A percentile compares a stretch with the other conserved stretches of the same genome.
Evolutionary conservation across 2,329 filamentous ascomycete species (phyloP).

Genomic region (Claviceps sp.): DNA sequence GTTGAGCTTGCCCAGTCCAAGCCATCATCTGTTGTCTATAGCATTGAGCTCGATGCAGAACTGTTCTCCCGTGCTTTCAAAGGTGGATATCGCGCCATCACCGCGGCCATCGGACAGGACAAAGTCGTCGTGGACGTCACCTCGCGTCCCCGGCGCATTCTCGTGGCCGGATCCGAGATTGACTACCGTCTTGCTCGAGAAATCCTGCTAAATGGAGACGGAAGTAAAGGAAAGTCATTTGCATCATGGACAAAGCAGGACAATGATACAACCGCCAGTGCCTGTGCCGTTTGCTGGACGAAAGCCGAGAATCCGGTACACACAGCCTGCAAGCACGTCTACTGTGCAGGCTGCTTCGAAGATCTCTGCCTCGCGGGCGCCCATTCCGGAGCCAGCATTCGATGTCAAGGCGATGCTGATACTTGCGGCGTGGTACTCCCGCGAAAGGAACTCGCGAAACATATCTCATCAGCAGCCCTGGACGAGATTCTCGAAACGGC

Average conservation of each 20-base stretch:
- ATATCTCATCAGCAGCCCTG: constrained; percentile 17
- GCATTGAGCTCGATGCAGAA: constrained; percentile 15
- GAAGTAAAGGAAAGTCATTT: background rate
- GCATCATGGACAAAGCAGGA: background rate
- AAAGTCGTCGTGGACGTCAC: constrained; percentile 19
- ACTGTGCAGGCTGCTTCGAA: constrained; percentile 29
- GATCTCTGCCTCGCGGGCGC: constrained; percentile 13
- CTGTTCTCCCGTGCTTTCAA: constrained; percentile 17
- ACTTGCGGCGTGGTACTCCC: constrained; percentile 14
- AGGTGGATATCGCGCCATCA: constrained; percentile 19
- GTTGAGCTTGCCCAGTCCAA: background rate
- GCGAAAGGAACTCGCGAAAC: constrained; percentile 13
- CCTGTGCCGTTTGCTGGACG: constrained; percentile 24
- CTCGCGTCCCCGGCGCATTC: constrained; percentile 15
- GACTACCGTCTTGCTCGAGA: constrained; percentile 2
- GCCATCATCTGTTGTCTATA: background rate
- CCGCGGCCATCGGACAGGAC: constrained; percentile 12
- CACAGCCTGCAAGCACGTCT: constrained; percentile 25
- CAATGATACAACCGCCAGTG: background rate
- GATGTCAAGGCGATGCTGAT: constrained; percentile 14
- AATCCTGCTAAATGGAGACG: background rate
- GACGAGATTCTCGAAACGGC: constrained; percentile 25
- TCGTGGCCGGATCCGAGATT: constrained; percentile 15
- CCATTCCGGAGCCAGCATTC: constrained; percentile 5
- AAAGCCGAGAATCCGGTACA: constrained; percentile 21